A percentile compares a stretch with the other conserved stretches of the same genome.
These are phyloP conservation scores for Suillus americanus DNA, from an alignment of 768 basidiomycete genomes.

Conservation along the genomic window DNA sequence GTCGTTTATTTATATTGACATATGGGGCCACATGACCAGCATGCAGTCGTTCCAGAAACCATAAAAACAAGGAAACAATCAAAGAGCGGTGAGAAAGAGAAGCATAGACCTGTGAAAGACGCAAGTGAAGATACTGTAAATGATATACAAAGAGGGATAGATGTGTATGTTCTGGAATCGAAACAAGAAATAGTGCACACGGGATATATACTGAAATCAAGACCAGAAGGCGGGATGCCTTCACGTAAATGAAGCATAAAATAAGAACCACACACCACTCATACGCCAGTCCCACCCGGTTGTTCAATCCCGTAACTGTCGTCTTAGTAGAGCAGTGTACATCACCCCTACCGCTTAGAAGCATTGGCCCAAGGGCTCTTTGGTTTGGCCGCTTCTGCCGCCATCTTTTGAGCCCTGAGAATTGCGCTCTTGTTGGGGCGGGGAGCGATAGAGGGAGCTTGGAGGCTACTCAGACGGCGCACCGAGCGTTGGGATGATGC, in stretches of 20 bases:
- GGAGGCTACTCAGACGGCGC: slow-evolving; percentile 58
- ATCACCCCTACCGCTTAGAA: slow-evolving; percentile 20
- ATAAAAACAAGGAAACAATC: slow-evolving; percentile 10
- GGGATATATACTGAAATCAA: slow-evolving; percentile 18
- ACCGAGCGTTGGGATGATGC: slow-evolving; percentile 27
- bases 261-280: neutral
- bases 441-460: slow-evolving; percentile 62
- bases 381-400: slow-evolving; percentile 28
- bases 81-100: slow-evolving; percentile 4
- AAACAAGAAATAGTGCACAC: slow-evolving; percentile 12
- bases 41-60: neutral
- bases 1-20: neutral
- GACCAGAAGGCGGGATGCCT: slow-evolving; percentile 12
- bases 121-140: slow-evolving; percentile 8
- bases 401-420: slow-evolving; percentile 69
- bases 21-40: slow-evolving; percentile 17
- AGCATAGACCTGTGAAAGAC: slow-evolving; percentile 11
- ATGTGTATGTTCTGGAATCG: slow-evolving; percentile 13
- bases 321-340: neutral
- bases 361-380: slow-evolving; percentile 35
- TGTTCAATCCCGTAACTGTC: neutral
- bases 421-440: slow-evolving; percentile 74
- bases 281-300: neutral
- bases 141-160: slow-evolving; percentile 13
- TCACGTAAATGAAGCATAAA: slow-evolving; percentile 22